Evolutionary conservation across 805 yeast genomes (phyloP).

Genomic region (Candida hungchunana): DNA sequence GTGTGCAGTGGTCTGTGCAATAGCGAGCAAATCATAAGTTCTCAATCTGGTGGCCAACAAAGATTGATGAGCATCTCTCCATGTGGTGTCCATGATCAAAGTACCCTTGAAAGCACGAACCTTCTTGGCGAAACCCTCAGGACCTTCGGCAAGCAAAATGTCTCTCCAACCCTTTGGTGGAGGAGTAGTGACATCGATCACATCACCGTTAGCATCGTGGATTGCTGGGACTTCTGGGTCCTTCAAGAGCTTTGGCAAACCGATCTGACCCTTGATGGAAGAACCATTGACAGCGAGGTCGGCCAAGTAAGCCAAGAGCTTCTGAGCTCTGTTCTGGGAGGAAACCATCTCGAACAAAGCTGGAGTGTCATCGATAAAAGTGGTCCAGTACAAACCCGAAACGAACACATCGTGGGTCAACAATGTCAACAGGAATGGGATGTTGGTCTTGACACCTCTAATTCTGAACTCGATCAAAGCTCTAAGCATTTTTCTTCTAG

Average conservation of each 20-base stretch:
- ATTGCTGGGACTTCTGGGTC: conserved; percentile 75
- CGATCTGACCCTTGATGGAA: conserved; percentile 92
- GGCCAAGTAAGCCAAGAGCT: conserved; percentile 83
- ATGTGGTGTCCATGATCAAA: conserved; percentile 94
- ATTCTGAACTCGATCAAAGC: conserved; percentile 96
- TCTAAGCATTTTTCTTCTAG: conserved; percentile 96
- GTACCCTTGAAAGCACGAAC: conserved; percentile 84
- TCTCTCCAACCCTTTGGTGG: conserved; percentile 90
- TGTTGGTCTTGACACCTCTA: conserved; percentile 98
- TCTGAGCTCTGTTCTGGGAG: conserved; percentile 96
- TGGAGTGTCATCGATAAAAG: conserved; percentile 98
- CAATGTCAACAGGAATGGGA: conserved; percentile 89
- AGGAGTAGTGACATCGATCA: conserved; percentile 50
- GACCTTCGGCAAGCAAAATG: conserved; percentile 77
- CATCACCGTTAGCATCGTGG: conserved; percentile 56
- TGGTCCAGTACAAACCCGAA: conserved; percentile 91
- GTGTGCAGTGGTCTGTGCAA: conserved; percentile 91
- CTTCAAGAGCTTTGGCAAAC: conserved; percentile 75
- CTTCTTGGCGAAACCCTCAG: conserved; percentile 83
- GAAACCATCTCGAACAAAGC: conserved; percentile 89
- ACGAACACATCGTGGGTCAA: conserved; percentile 88
- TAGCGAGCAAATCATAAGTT: conserved; percentile 83
- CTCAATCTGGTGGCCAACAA: conserved; percentile 95
- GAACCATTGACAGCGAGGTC: conserved; percentile 96
- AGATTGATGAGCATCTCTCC: conserved; percentile 99